Percentiles rank a stretch among this genome's conserved stretches.
phyloP scores from a whole-genome alignment of 2,329 filamentous ascomycete species.

The Paecilomyces dactylethromorphus region DNA sequence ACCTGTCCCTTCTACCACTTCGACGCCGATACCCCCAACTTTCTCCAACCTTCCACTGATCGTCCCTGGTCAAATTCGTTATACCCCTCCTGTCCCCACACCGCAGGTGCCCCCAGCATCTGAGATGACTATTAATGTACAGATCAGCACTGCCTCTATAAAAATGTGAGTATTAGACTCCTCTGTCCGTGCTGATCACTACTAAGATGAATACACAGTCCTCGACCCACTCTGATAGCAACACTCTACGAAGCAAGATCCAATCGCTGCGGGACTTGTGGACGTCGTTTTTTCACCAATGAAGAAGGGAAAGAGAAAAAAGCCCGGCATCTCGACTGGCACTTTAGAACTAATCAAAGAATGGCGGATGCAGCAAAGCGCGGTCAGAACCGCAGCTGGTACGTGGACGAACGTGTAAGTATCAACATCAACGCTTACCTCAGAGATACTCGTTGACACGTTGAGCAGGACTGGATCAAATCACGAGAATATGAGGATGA shows the following conservation, averaged over 20 bases:
- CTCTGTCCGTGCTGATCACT: slow-evolving; percentile 2
- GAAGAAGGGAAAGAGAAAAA: slow-evolving; percentile 78
- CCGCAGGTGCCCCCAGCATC: slow-evolving; percentile 24
- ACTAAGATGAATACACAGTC: slow-evolving; percentile 41
- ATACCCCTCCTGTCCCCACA: slow-evolving; percentile 28
- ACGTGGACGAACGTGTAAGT: slow-evolving; percentile 77
- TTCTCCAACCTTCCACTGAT: slow-evolving; percentile 37
- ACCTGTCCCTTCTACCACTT: slow-evolving; percentile 33
- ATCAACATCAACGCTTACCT: slow-evolving; percentile 2
- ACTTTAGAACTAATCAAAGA: slow-evolving; percentile 87
- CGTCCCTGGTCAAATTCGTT: slow-evolving; percentile 29
- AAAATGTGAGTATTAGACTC: slow-evolving; percentile 56
- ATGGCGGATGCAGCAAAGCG: slow-evolving; percentile 80
- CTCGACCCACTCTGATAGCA: slow-evolving; percentile 66
- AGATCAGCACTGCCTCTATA: slow-evolving; percentile 61
- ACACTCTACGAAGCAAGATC: slow-evolving; percentile 74
- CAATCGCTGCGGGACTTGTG: slow-evolving; percentile 85
- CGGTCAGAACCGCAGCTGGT: slow-evolving; percentile 89
- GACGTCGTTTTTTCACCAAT: slow-evolving; percentile 73
- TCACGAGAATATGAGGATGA: slow-evolving; percentile 74
- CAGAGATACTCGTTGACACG: slow-evolving; percentile 13
- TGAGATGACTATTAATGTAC: slow-evolving; percentile 28
- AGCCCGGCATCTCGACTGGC: slow-evolving; percentile 93
- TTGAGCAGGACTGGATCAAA: slow-evolving; percentile 73
- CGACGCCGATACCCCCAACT: slow-evolving; percentile 29